phyloP scores from a whole-genome alignment of 805 yeast species.

The Kodamaea jinghongensis region DNA sequence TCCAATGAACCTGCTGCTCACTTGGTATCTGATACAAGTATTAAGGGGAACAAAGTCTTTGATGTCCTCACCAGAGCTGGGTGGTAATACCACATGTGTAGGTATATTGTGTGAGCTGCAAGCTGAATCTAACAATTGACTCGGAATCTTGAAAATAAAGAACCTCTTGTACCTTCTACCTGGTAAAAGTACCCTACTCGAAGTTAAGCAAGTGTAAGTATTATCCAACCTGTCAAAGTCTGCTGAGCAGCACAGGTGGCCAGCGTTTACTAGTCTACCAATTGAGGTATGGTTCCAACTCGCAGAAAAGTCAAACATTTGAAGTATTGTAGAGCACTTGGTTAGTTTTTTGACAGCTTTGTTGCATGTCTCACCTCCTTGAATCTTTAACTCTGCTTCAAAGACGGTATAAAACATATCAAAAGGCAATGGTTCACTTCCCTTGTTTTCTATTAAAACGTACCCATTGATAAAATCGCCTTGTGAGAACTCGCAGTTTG shows the following conservation, averaged over 20 bases:
- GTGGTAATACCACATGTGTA: constrained; percentile 35
- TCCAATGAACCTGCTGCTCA: constrained; percentile 38
- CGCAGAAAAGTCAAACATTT: constrained; percentile 51
- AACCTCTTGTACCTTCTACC: constrained; percentile 32
- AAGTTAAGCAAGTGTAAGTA: constrained; percentile 17
- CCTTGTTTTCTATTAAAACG: constrained; percentile 40
- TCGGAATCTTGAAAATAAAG: constrained; percentile 42
- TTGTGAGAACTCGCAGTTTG: constrained; percentile 49
- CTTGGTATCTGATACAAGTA: constrained; percentile 30
- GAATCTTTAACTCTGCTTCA: constrained; percentile 42
- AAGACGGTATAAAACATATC: constrained; percentile 60
- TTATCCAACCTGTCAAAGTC: constrained; percentile 18
- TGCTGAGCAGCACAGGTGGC: not conserved
- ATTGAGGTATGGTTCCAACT: constrained; percentile 43
- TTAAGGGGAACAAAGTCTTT: constrained; percentile 30
- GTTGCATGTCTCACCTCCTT: constrained; percentile 6
- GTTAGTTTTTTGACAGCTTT: no score
- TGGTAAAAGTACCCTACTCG: constrained; percentile 15
- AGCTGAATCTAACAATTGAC: constrained; percentile 34
- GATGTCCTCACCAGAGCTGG: constrained; percentile 26
- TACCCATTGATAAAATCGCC: constrained; percentile 69
- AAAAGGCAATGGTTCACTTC: constrained; percentile 46
- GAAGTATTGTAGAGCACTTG: constrained; percentile 8
- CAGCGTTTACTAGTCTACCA: constrained; percentile 29
- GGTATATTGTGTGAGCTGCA: constrained; percentile 23